Evolutionary conservation across 208 protist genomes (phyloP).

Genomic region (Trypanosoma brucei): DNA sequence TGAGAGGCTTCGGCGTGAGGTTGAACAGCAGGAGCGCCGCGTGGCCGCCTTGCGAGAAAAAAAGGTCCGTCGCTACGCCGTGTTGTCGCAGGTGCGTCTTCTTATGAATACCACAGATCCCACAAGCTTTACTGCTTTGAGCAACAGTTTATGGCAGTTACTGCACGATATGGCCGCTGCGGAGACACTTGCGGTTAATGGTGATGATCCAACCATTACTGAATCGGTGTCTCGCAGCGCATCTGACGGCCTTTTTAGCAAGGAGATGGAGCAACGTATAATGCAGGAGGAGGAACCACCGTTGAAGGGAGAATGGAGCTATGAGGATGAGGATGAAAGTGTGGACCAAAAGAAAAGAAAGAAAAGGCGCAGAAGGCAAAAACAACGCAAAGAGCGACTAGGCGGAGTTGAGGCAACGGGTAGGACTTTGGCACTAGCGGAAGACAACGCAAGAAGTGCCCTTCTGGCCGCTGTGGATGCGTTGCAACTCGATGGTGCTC

Average conservation of each 20-base stretch:
- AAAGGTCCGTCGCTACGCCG: constrained; percentile 20
- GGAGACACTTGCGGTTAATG: background rate
- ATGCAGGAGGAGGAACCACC: constrained; percentile 16
- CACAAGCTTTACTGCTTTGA: constrained; percentile 11
- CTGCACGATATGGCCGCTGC: background rate
- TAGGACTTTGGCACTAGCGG: background rate
- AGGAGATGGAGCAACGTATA: constrained; percentile 21
- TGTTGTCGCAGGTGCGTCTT: constrained; percentile 21
- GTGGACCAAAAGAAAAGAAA: background rate
- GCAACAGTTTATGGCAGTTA: constrained; percentile 10
- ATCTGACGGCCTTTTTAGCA: constrained; percentile 7
- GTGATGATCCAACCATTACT: background rate
- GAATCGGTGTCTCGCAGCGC: background rate
- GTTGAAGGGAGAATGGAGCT: background rate
- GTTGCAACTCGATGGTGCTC: constrained; percentile 4
- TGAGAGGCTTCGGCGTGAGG: constrained; percentile 23
- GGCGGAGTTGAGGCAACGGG: background rate
- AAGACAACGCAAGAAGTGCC: constrained; percentile 6
- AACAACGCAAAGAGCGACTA: background rate
- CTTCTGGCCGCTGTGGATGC: constrained; percentile 16
- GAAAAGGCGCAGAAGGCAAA: background rate
- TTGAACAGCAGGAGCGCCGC: constrained; percentile 27
- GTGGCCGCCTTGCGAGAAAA: constrained; percentile 21
- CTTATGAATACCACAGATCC: constrained; percentile 15
- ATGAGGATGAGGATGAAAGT: background rate